Base-by-base conservation (phyloP, 2,329 filamentous ascomycete species). In the Xylaria sp. region DNA sequence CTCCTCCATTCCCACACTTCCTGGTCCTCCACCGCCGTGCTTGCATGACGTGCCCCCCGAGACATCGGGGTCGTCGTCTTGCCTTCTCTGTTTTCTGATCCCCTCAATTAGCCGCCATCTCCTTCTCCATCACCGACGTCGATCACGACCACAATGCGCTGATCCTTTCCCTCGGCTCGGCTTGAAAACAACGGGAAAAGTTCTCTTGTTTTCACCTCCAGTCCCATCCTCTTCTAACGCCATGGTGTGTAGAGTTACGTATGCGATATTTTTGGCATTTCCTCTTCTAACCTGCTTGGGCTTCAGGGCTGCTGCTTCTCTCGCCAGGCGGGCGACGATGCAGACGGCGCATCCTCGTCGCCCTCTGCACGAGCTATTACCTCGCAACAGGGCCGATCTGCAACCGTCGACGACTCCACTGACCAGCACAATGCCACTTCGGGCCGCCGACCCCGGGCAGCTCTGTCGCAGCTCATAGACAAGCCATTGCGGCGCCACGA, bases 391-490 rank as follows among this genome's bases (percentile, higher is more conserved):
- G 70, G 59, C 59, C 76, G 67, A 62, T 68, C 69, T 59, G 72
- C 65, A 65, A 70, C 69, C 60, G 62, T 70, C 55, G 69, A 73
- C 49, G 61, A 69, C 23, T 67, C 65, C 53, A 59, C 69, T 54
- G 53, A 59, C 57, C 58, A 58, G 57, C 23, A 30, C 23, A 35
- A 59, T 55, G 52, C 63, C 47, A 57, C 64, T 62, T 62, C 59
- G 53, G 61, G 54, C 37, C 65, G 65, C 13, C 71, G 72, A 49
- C 70, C 76, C 52, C 71, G 70, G 46, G 73, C 73, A 23, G 78
- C 81, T 2, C 77, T 86, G 4, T 78, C 79, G 52, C 81, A 88
- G 68, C 87, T 89, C 70, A 88, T 89, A 70, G 89, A 91, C 68
- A 83, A 83, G 66, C 87, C 88, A 1, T 76, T 92, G 46, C 82